phyloP scores from a whole-genome alignment of 805 yeast genomes.

The Candida parachauliodes region DNA sequence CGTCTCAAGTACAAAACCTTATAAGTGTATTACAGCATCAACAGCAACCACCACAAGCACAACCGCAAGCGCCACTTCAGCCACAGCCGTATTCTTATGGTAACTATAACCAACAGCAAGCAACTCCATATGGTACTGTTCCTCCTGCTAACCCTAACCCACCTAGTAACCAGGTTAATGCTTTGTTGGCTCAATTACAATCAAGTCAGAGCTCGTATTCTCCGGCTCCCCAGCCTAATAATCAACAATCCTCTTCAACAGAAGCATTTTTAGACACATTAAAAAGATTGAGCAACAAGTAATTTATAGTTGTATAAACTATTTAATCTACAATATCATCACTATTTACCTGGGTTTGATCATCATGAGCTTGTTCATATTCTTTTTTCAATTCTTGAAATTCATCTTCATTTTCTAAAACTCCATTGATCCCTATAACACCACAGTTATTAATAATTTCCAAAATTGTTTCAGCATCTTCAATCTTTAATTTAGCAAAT shows the following conservation, averaged over 20 bases:
- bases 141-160: constrained; percentile 11
- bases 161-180: constrained; percentile 23
- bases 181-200: constrained; percentile 26
- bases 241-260: constrained; percentile 17
- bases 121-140: constrained; percentile 12
- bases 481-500: constrained; percentile 67
- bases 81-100: constrained; percentile 4
- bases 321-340: constrained; percentile 21
- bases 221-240: constrained; percentile 9
- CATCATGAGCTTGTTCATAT: constrained; percentile 11
- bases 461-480: constrained; percentile 75
- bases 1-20: constrained; percentile 31
- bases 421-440: constrained; percentile 76
- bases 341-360: constrained; percentile 11
- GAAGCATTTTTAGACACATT: constrained; percentile 34
- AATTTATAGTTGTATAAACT: constrained; percentile 5
- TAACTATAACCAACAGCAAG: constrained; percentile 8
- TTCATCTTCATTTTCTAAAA: constrained; percentile 69
- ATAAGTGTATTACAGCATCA: constrained; percentile 26
- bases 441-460: constrained; percentile 76
- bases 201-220: constrained; percentile 8
- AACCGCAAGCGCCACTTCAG: constrained; percentile 8
- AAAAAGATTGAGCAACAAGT: constrained; percentile 31
- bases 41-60: constrained; percentile 14
- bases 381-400: constrained; percentile 53